phyloP scores from a whole-genome alignment of 768 basidiomycete genomes.

The Wakefieldia striispora region DNA sequence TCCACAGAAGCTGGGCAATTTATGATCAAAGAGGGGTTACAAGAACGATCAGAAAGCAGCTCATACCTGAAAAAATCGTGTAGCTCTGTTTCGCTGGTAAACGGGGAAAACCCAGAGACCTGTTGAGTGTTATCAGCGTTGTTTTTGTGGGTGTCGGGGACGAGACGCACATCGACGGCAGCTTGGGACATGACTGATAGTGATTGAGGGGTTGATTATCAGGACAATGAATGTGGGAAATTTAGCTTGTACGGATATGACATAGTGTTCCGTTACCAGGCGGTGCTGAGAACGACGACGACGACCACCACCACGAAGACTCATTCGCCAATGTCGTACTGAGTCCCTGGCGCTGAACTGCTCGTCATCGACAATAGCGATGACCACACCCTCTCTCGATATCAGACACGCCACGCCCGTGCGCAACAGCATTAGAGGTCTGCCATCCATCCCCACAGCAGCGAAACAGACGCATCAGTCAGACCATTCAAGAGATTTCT shows the following conservation, averaged over 20 bases:
- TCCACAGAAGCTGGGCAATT: slow-evolving; percentile 73
- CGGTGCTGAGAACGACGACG: slow-evolving; percentile 15
- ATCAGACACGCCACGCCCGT: neutral
- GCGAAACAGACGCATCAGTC: slow-evolving; percentile 1
- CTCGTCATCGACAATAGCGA: slow-evolving; percentile 13
- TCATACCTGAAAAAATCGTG: slow-evolving; percentile 79
- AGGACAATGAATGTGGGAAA: slow-evolving; percentile 11
- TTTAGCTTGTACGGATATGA: slow-evolving; percentile 1
- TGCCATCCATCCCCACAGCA: slow-evolving; percentile 26
- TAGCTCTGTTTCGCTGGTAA: slow-evolving; percentile 66
- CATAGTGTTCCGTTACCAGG: slow-evolving; percentile 5
- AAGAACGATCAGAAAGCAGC: neutral
- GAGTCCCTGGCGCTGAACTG: neutral
- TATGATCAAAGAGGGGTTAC: slow-evolving; percentile 1
- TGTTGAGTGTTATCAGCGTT: slow-evolving; percentile 24
- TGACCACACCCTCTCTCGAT: slow-evolving; percentile 15
- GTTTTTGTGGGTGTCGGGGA: neutral
- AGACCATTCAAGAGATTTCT: slow-evolving; percentile 62
- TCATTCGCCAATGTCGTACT: slow-evolving; percentile 4
- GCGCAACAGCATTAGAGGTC: slow-evolving; percentile 27
- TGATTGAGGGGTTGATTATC: neutral
- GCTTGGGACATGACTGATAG: slow-evolving; percentile 21
- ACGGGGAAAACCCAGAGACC: slow-evolving; percentile 70
- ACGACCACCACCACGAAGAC: neutral
- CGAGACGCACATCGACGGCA: slow-evolving; percentile 36